phyloP scores from a whole-genome alignment of 1,284 basidiomycete species.

The Thelephora terrestris region DNA sequence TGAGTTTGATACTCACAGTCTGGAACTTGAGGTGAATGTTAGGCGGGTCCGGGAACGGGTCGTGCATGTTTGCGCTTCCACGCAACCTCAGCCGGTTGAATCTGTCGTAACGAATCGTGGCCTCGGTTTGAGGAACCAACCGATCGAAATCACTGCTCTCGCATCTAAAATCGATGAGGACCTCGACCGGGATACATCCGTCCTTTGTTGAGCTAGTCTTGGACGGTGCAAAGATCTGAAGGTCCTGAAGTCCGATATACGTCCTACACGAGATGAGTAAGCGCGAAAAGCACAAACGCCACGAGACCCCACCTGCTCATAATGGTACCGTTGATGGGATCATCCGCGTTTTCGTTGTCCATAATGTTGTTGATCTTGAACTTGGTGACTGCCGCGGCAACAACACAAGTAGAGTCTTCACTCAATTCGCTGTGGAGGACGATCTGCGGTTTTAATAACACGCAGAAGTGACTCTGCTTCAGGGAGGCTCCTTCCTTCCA shows the following conservation, averaged over 20 bases:
- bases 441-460: slow-evolving; percentile 88
- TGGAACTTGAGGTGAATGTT: slow-evolving; percentile 66
- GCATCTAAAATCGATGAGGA: slow-evolving; percentile 76
- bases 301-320: slow-evolving; percentile 60
- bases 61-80: slow-evolving; percentile 42
- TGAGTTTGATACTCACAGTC: slow-evolving; percentile 40
- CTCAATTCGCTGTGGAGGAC: slow-evolving; percentile 64
- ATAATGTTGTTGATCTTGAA: slow-evolving; percentile 76
- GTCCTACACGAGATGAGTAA: slow-evolving; percentile 34
- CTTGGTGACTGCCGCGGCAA: slow-evolving; percentile 78
- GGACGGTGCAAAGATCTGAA: slow-evolving; percentile 85
- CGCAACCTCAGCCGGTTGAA: slow-evolving; percentile 87
- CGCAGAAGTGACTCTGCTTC: slow-evolving; percentile 66
- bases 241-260: slow-evolving; percentile 64
- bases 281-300: not conserved
- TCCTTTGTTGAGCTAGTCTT: slow-evolving; percentile 28
- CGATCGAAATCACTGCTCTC: slow-evolving; percentile 82
- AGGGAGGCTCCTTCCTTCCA: slow-evolving; percentile 63
- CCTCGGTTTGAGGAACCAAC: slow-evolving; percentile 84
- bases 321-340: slow-evolving; percentile 78
- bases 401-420: slow-evolving; percentile 58
- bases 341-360: slow-evolving; percentile 72
- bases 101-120: slow-evolving; percentile 84
- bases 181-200: slow-evolving; percentile 75
- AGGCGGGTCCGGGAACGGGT: slow-evolving; percentile 29